These are phyloP conservation scores for Sporothrix humicola DNA, from an alignment of 2,329 filamentous ascomycete genomes.

Conservation along the genomic window DNA sequence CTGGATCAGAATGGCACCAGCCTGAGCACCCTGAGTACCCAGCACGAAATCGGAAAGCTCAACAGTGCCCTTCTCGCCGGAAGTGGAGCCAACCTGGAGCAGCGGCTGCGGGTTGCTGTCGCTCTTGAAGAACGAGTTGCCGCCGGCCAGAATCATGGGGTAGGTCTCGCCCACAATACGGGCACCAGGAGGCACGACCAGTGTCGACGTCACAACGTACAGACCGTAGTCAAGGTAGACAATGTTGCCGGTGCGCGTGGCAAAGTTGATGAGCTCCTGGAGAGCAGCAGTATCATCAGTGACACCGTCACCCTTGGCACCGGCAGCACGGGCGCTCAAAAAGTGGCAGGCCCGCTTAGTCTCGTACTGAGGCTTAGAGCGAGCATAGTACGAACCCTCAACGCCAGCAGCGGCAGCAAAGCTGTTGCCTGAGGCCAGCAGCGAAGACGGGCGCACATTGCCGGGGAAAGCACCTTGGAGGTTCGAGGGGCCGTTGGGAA, in stretches of 20 bases:
- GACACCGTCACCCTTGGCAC: conserved; percentile 56
- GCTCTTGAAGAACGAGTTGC: conserved; percentile 62
- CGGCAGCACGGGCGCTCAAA: conserved; percentile 51
- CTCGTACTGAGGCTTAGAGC: conserved; percentile 76
- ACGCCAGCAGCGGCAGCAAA: conserved; percentile 34
- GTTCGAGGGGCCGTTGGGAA: conserved; percentile 47
- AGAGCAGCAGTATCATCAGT: conserved; percentile 66
- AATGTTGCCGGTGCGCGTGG: conserved; percentile 55
- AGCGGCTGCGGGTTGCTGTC: conserved; percentile 66
- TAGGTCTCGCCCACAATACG: conserved; percentile 64
- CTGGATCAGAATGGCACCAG: conserved; percentile 72
- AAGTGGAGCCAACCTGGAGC: conserved; percentile 60
- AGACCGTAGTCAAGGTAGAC: conserved; percentile 63
- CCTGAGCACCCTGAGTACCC: conserved; percentile 67
- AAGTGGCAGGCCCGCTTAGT: conserved; percentile 61
- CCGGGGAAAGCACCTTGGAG: conserved; percentile 56
- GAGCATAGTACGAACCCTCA: conserved; percentile 59
- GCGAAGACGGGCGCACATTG: conserved; percentile 56
- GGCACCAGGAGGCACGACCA: conserved; percentile 53
- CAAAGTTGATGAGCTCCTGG: conserved; percentile 60
- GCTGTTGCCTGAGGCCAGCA: conserved; percentile 49
- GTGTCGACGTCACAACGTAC: conserved; percentile 57
- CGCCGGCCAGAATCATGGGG: conserved; percentile 31
- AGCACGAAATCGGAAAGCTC: conserved; percentile 76
- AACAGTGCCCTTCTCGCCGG: conserved; percentile 67